These are phyloP conservation scores for Cystofilobasidium capitatum DNA, from an alignment of 768 basidiomycete genomes.

Conservation along the genomic window DNA sequence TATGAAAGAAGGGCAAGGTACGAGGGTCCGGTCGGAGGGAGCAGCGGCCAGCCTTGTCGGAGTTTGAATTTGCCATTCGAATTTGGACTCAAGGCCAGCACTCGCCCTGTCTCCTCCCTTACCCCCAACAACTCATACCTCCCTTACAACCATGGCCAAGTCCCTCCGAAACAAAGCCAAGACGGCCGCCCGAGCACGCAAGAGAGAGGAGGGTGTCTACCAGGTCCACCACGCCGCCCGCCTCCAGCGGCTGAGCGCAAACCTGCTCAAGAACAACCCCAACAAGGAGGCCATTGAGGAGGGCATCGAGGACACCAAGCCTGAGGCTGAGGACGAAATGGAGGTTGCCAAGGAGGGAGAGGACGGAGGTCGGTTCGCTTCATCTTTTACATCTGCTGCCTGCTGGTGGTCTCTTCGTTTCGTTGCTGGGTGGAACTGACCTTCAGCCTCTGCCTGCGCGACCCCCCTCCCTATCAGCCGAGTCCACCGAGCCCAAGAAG, in stretches of 20 bases:
- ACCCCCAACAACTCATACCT: background rate
- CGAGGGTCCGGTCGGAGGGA: too few species aligned
- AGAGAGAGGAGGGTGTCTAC: conserved; percentile 25
- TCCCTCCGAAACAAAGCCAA: conserved; percentile 26
- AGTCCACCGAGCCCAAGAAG: conserved; percentile 17
- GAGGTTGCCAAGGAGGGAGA: conserved; percentile 5
- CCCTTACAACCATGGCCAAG: conserved; percentile 24
- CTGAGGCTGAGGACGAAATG: background rate
- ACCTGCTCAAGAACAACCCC: conserved; percentile 17
- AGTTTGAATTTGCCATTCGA: too few species aligned
- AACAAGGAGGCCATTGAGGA: conserved; percentile 24
- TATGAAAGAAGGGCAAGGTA: too few species aligned
- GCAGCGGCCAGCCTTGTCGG: too few species aligned
- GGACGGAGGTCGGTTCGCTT: conserved; percentile 1
- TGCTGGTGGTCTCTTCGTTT: background rate
- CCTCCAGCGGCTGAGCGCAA: conserved; percentile 20
- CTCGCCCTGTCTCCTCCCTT: background rate
- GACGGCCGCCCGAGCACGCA: conserved; percentile 16
- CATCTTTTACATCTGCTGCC: background rate
- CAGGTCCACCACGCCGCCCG: conserved; percentile 25
- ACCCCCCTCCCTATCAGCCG: background rate
- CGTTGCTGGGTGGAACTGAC: too few species aligned
- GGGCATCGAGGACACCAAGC: background rate
- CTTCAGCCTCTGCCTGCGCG: too few species aligned
- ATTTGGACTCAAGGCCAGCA: too few species aligned